A percentile compares a stretch with the other conserved stretches of the same genome.
phyloP scores from a whole-genome alignment of 2,329 filamentous ascomycete genomes.

The Phialophora macrospora region DNA sequence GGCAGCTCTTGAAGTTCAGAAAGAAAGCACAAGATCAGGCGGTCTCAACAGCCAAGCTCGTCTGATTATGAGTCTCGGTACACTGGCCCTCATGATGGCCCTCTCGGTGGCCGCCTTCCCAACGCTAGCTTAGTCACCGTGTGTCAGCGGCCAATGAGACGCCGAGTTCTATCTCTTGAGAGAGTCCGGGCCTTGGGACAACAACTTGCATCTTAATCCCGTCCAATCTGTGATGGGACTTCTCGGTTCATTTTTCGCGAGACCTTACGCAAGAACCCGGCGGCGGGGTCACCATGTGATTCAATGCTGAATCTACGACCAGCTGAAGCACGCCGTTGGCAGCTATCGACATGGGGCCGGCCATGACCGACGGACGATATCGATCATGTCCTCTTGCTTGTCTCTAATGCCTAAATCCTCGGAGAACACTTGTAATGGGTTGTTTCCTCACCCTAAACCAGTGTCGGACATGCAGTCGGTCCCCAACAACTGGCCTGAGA shows the following conservation, averaged over 20 bases:
- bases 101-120: neutral
- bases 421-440: neutral
- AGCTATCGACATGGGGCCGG: neutral
- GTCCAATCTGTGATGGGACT: neutral
- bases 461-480: neutral
- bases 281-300: neutral
- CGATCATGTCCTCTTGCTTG: neutral
- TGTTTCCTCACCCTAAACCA: neutral
- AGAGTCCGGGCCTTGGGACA: neutral
- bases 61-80: neutral
- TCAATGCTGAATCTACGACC: neutral
- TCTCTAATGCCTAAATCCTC: neutral
- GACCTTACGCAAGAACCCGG: neutral
- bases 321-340: neutral
- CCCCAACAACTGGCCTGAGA: neutral
- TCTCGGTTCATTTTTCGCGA: neutral
- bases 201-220: neutral
- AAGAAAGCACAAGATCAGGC: neutral
- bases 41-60: too few relatives aligned
- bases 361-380: neutral
- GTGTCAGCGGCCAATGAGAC: constrained; percentile 19
- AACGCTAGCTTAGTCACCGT: constrained; percentile 19
- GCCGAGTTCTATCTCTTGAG: neutral
- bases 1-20: neutral
- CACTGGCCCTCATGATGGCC: neutral